A percentile compares a stretch with the other conserved stretches of the same genome.
Evolutionary conservation across 2,329 filamentous ascomycete species (phyloP).

Genomic region (Pseudogymnoascus sp.): DNA sequence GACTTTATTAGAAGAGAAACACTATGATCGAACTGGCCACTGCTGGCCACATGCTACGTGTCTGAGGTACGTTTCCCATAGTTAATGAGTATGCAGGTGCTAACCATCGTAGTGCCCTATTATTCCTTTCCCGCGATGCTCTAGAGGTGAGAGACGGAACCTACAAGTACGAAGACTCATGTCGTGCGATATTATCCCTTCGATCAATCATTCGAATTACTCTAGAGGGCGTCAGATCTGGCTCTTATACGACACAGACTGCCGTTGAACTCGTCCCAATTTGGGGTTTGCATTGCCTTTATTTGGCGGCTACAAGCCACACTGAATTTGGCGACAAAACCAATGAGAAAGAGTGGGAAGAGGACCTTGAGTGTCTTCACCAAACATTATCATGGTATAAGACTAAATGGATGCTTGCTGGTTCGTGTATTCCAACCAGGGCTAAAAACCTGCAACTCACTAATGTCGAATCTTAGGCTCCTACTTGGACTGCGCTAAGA

Average conservation of each 20-base stretch:
- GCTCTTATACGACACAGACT: not conserved
- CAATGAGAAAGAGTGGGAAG: not conserved
- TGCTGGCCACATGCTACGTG: constrained; percentile 5
- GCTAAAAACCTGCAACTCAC: not conserved
- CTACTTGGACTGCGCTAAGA: not conserved
- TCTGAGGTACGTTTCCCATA: not conserved
- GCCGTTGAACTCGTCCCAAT: constrained; percentile 4
- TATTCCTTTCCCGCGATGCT: not conserved
- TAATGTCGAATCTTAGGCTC: not conserved
- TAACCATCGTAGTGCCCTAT: not conserved
- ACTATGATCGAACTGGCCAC: not conserved
- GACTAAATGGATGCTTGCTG: not conserved
- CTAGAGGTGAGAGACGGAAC: constrained; percentile 1
- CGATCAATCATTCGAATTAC: not conserved
- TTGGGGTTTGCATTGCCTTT: constrained; percentile 1
- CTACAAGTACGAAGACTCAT: constrained; percentile 1
- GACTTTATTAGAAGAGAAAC: not conserved
- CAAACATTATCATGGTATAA: not conserved
- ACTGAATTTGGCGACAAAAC: not conserved
- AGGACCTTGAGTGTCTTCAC: not conserved
- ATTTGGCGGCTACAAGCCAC: not conserved
- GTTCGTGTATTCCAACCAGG: not conserved
- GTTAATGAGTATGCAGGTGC: not conserved
- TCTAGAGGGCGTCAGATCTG: not conserved
- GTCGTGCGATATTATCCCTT: not conserved